These are phyloP conservation scores for Pseudonectria foliicola DNA, from an alignment of 2,329 filamentous ascomycete species.

Conservation along the genomic window DNA sequence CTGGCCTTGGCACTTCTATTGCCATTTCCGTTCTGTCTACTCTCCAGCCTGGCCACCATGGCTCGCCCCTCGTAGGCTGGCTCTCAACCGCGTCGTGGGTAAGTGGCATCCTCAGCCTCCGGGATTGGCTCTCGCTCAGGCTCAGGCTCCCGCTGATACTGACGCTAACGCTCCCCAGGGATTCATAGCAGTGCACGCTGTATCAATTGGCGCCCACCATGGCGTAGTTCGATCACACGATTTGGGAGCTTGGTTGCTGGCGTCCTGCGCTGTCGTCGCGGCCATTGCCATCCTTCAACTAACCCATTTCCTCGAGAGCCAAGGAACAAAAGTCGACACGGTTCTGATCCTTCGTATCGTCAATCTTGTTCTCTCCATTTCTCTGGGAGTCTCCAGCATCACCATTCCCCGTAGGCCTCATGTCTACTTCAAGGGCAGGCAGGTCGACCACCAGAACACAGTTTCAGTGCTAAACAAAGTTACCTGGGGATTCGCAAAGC, in stretches of 20 bases:
- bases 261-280: slow-evolving; percentile 40
- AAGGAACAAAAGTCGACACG: slow-evolving; percentile 29
- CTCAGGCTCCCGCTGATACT: no score
- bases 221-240: slow-evolving; percentile 45
- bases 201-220: slow-evolving; percentile 41
- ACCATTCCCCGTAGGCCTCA: slow-evolving; percentile 60
- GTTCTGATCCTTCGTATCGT: slow-evolving; percentile 38
- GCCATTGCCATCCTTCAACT: slow-evolving; percentile 39
- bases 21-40: slow-evolving; percentile 48
- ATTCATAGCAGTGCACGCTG: slow-evolving; percentile 45
- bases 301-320: slow-evolving; percentile 26
- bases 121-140: no score
- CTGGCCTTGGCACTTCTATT: slow-evolving; percentile 50
- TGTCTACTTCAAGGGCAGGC: slow-evolving; percentile 50
- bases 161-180: slow-evolving; percentile 28
- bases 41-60: slow-evolving; percentile 27
- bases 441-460: slow-evolving; percentile 58
- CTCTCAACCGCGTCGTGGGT: slow-evolving; percentile 57
- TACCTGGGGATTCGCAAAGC: slow-evolving; percentile 58
- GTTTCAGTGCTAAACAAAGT: slow-evolving; percentile 53
- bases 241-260: slow-evolving; percentile 44
- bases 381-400: slow-evolving; percentile 41
- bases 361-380: slow-evolving; percentile 39
- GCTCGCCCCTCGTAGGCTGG: slow-evolving; percentile 49
- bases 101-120: slow-evolving; percentile 31